These are phyloP conservation scores for Citrullus mucosospermus DNA, from an alignment of 306 rosid species.

Conservation along the genomic window DNA sequence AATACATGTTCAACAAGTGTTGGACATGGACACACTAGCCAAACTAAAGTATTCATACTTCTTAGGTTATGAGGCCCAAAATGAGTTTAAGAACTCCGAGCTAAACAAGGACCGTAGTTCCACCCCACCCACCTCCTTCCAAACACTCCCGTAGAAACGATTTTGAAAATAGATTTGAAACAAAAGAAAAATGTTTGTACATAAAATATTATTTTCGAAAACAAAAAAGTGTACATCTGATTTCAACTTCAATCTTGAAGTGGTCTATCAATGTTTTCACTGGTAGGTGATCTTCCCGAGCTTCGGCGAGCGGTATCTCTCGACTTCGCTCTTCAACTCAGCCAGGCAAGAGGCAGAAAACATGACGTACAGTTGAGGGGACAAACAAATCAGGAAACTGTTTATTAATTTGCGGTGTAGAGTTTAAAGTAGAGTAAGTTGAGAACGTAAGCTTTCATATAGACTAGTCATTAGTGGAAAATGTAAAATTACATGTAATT, in stretches of 20 bases:
- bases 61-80: too few relatives aligned
- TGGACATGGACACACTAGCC: too few relatives aligned
- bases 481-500: neutral
- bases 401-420: neutral
- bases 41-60: too few relatives aligned
- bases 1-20: too few relatives aligned
- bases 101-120: too few relatives aligned
- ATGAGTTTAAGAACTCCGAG: too few relatives aligned
- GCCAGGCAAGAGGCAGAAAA: slow-evolving; percentile 44
- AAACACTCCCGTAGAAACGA: too few relatives aligned
- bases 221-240: too few relatives aligned
- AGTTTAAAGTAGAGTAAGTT: neutral
- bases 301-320: slow-evolving; percentile 58
- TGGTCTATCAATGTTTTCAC: neutral
- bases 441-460: neutral
- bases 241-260: neutral
- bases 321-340: slow-evolving; percentile 45
- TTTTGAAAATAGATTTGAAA: too few relatives aligned
- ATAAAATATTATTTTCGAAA: too few relatives aligned
- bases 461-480: neutral
- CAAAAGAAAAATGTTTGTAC: too few relatives aligned
- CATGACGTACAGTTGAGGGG: slow-evolving; percentile 15
- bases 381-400: neutral
- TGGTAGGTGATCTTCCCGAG: slow-evolving; percentile 53
- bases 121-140: too few relatives aligned